Percentiles rank a stretch among this genome's conserved stretches.
These are phyloP conservation scores for Pythium periplocum DNA, from an alignment of 352 stramenopile species.

Conservation along the genomic window DNA sequence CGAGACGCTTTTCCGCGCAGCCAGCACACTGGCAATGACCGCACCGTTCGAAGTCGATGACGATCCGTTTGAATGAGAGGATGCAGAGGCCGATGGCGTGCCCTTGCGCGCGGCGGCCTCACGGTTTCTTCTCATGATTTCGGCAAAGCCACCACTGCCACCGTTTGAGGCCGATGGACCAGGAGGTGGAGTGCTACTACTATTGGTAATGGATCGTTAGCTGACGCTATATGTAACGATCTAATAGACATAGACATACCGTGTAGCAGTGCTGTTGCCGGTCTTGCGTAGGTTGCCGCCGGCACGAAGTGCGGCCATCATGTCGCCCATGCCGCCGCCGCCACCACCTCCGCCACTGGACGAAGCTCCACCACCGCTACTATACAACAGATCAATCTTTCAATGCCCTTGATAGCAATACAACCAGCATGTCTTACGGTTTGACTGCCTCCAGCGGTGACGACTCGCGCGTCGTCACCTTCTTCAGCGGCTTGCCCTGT, in stretches of 20 bases:
- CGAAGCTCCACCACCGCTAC: slow-evolving; percentile 11
- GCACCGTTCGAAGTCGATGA: not conserved
- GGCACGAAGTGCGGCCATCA: slow-evolving; percentile 72
- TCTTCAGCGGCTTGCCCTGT: slow-evolving; percentile 66
- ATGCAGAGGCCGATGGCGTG: not conserved
- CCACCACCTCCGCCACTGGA: slow-evolving; percentile 19
- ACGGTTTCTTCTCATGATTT: slow-evolving; percentile 89
- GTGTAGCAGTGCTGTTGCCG: slow-evolving; percentile 24
- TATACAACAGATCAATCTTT: not conserved
- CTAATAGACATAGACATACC: slow-evolving; percentile 14
- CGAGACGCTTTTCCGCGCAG: not conserved
- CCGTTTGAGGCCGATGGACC: slow-evolving; percentile 13
- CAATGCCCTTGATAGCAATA: slow-evolving; percentile 2
- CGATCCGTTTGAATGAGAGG: slow-evolving; percentile 3
- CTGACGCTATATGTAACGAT: not conserved
- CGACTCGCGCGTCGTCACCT: slow-evolving; percentile 70
- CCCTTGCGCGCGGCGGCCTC: slow-evolving; percentile 69
- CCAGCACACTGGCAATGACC: not conserved
- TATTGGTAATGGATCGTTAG: not conserved
- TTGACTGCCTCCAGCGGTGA: slow-evolving; percentile 41
- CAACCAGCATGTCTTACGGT: slow-evolving; percentile 11
- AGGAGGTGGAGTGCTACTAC: slow-evolving; percentile 17
- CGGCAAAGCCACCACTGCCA: slow-evolving; percentile 64
- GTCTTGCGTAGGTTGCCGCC: slow-evolving; percentile 61
- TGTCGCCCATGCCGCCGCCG: slow-evolving; percentile 46